Conservation (phyloP, 768 basidiomycete species). For the Lactarius evosmus region DNA sequence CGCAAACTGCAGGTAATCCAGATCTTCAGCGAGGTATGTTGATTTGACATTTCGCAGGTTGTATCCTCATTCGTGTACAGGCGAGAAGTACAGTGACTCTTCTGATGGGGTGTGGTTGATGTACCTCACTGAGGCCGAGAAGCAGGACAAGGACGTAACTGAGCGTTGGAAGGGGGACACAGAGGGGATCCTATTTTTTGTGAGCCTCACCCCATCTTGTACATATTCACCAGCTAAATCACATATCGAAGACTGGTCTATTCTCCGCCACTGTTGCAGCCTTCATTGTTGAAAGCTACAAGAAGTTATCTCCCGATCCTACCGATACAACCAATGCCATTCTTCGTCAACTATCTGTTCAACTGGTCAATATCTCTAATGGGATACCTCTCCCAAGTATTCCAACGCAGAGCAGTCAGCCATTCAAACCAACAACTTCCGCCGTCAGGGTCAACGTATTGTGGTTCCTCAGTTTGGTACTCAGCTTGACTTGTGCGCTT, state of each 20-base stretch:
- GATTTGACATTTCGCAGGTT: neutral
- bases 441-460: neutral
- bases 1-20: neutral
- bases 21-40: neutral
- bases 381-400: too few species aligned
- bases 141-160: neutral
- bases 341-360: slow-evolving; percentile 7
- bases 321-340: too few species aligned
- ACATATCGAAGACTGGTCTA: too few species aligned
- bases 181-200: neutral
- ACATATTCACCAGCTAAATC: neutral
- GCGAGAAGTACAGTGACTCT: neutral
- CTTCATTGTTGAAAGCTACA: slow-evolving; percentile 8
- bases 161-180: slow-evolving; percentile 3
- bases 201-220: neutral
- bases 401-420: neutral
- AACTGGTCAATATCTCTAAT: neutral
- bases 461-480: too few species aligned
- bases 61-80: neutral
- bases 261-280: slow-evolving; percentile 5
- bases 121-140: neutral
- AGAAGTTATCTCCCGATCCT: too few species aligned
- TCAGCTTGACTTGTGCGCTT: too few species aligned
- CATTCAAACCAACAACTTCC: neutral
- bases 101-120: neutral